Evolutionary conservation across 805 yeast species (phyloP).

Genomic region (Yarrowia divulgata): DNA sequence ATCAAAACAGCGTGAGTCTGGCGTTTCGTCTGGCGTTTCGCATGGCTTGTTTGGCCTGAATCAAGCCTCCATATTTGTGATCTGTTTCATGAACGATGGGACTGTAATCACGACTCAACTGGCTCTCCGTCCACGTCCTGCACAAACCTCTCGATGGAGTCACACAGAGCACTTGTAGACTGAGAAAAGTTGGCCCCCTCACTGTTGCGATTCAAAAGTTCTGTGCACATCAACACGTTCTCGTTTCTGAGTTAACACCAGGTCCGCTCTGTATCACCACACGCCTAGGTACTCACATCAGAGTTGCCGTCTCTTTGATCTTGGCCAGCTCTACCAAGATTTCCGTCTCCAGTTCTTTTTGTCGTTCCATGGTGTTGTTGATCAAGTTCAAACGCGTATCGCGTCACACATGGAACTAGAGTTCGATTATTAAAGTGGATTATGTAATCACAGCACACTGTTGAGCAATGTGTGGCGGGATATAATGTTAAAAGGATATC

Average conservation of each 20-base stretch:
- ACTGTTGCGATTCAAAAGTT: neutral
- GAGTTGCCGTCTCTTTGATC: constrained; percentile 3
- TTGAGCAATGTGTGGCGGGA: no score
- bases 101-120: neutral
- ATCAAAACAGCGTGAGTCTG: no score
- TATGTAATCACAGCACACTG: neutral
- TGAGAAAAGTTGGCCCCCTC: neutral
- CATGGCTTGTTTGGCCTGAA: no score
- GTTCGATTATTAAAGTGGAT: neutral
- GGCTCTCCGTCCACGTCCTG: neutral
- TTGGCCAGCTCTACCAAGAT: constrained; percentile 21
- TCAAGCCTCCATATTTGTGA: no score
- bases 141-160: neutral
- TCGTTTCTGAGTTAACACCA: constrained; percentile 4
- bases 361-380: constrained; percentile 11
- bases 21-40: no score
- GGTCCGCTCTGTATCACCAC: no score
- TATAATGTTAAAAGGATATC: no score
- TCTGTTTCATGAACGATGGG: no score
- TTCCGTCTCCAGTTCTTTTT: constrained; percentile 18
- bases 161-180: neutral
- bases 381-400: neutral
- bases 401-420: neutral
- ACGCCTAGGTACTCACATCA: constrained; percentile 3
- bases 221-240: constrained; percentile 13